Conservation (phyloP, 805 yeast genomes). For the Pichia deserticola region DNA sequence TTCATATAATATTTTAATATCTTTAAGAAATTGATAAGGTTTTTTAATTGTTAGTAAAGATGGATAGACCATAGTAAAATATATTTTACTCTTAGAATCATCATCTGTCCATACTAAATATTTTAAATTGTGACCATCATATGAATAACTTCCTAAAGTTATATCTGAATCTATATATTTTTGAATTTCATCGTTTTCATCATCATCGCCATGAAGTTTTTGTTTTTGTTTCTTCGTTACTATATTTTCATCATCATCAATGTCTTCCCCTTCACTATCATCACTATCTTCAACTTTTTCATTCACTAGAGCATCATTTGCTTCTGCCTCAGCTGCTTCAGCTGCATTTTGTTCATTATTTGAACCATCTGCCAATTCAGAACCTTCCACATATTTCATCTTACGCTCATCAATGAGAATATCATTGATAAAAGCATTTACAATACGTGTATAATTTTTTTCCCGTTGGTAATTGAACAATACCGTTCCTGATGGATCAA, state of each 20-base stretch:
- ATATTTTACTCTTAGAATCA: constrained; percentile 25
- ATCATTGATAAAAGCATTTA: constrained; percentile 43
- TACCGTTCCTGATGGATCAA: constrained; percentile 47
- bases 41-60: constrained; percentile 27
- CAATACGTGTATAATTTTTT: constrained; percentile 31
- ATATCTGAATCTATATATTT: constrained; percentile 18
- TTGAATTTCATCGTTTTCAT: constrained; percentile 16
- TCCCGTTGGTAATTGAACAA: constrained; percentile 38
- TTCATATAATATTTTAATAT: constrained; percentile 18
- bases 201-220: background rate
- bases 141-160: constrained; percentile 24
- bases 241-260: background rate
- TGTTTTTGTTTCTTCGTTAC: constrained; percentile 8
- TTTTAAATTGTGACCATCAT: constrained; percentile 39
- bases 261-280: background rate
- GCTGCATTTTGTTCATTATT: background rate
- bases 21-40: constrained; percentile 24
- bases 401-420: constrained; percentile 37
- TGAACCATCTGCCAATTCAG: constrained; percentile 6
- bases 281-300: background rate
- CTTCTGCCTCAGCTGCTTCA: constrained; percentile 5
- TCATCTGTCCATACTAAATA: constrained; percentile 34
- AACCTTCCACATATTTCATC: constrained; percentile 19
- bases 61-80: constrained; percentile 37
- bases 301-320: constrained; percentile 1